Conservation (phyloP, 768 basidiomycete genomes). For the Boletus rubropictus region DNA sequence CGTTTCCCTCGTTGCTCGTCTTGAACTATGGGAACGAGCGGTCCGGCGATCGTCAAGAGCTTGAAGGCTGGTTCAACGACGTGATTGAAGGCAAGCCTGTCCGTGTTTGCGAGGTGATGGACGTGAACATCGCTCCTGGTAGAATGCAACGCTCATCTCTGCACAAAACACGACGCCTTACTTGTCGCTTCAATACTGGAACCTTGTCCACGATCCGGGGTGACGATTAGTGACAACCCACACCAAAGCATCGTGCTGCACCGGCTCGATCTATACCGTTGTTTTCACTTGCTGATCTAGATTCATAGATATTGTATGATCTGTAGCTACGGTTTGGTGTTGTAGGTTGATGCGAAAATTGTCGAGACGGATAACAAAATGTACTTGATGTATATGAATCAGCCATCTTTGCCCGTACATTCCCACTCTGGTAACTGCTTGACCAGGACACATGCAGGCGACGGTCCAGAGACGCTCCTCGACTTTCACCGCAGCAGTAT, state of each 20-base stretch:
- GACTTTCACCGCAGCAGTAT: constrained; percentile 13
- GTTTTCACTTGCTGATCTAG: neutral
- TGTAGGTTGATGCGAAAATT: neutral
- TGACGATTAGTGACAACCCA: neutral
- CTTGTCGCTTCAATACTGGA: neutral
- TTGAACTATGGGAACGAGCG: constrained; percentile 26
- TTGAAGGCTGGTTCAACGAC: constrained; percentile 3
- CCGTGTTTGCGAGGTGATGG: neutral
- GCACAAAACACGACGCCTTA: neutral
- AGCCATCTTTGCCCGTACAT: no score
- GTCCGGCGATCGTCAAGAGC: constrained; percentile 19
- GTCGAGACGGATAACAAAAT: neutral
- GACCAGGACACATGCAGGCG: constrained; percentile 23
- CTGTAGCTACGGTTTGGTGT: neutral
- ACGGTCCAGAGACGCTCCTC: constrained; percentile 25
- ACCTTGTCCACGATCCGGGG: no score
- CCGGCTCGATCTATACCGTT: neutral
- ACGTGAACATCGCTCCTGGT: neutral
- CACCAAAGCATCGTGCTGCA: neutral
- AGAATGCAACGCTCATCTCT: neutral
- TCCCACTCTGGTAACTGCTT: no score
- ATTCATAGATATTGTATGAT: neutral
- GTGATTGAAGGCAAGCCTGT: neutral
- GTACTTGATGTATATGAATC: neutral
- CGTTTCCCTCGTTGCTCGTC: constrained; percentile 20